phyloP scores from a whole-genome alignment of 169 alveolate species.

The Cryptosporidium felis region DNA sequence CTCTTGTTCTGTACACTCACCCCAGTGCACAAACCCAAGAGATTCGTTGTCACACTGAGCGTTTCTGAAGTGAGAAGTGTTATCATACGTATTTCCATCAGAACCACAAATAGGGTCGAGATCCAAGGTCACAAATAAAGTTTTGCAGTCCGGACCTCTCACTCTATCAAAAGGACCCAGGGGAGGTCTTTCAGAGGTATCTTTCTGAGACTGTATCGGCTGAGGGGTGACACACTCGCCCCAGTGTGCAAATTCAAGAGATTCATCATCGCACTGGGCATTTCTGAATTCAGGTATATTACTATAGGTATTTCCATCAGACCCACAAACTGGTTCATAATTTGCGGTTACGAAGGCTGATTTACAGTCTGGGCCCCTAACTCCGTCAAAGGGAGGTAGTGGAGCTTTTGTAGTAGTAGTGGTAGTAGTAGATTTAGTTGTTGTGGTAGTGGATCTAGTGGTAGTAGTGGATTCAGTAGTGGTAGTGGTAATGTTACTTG shows the following conservation, averaged over 20 bases:
- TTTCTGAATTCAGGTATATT: slow-evolving; percentile 17
- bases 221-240: slow-evolving; percentile 25
- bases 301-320: slow-evolving; percentile 29
- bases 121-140: neutral
- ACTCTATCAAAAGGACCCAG: slow-evolving; percentile 40
- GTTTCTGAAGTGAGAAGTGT: slow-evolving; percentile 34
- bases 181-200: neutral
- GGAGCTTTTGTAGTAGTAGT: slow-evolving; percentile 19
- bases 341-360: neutral
- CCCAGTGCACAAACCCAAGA: slow-evolving; percentile 53
- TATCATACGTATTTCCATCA: slow-evolving; percentile 19
- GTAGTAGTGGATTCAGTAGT: neutral
- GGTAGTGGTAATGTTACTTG: neutral
- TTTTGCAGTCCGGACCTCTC: slow-evolving; percentile 51
- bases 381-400: too few relatives aligned
- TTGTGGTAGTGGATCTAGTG: neutral
- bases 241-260: neutral
- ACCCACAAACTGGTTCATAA: slow-evolving; percentile 6
- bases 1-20: neutral
- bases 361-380: slow-evolving; percentile 14
- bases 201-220: neutral
- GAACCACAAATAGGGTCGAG: slow-evolving; percentile 14
- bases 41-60: slow-evolving; percentile 44
- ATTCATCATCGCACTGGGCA: slow-evolving; percentile 45
- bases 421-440: neutral